Evolutionary conservation across 768 basidiomycete species (phyloP).

Genomic region (Termitomyces sp.): DNA sequence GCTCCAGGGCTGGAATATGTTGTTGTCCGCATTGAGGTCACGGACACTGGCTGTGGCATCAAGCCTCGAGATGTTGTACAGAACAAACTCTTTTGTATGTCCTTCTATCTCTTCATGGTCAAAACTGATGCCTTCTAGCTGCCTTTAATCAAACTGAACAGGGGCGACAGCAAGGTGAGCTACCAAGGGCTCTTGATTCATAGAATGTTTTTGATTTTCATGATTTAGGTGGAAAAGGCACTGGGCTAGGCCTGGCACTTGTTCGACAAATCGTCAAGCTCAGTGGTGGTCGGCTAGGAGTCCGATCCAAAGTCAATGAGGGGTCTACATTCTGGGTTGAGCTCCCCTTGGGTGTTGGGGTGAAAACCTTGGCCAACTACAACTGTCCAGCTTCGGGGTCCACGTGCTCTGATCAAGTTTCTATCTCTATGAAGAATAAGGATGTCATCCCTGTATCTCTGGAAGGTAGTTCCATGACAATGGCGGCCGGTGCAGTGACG

Average conservation of each 20-base stretch:
- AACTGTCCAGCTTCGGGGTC: constrained; percentile 14
- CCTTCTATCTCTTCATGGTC: background rate
- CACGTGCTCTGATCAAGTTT: constrained; percentile 19
- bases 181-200: background rate
- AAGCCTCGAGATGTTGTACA: constrained; percentile 59
- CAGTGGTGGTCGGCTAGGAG: constrained; percentile 70
- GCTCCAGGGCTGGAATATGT: constrained; percentile 51
- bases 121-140: constrained; percentile 32
- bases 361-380: constrained; percentile 36
- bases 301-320: constrained; percentile 56
- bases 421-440: constrained; percentile 16
- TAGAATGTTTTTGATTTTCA: constrained; percentile 8
- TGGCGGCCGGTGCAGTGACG: constrained; percentile 25
- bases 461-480: constrained; percentile 23
- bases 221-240: constrained; percentile 55
- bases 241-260: constrained; percentile 73
- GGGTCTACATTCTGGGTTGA: constrained; percentile 93
- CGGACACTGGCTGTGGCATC: constrained; percentile 65
- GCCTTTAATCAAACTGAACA: constrained; percentile 80
- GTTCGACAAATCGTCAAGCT: constrained; percentile 78
- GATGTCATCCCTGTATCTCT: constrained; percentile 16
- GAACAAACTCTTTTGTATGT: constrained; percentile 68
- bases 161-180: constrained; percentile 60
- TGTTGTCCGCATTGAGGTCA: constrained; percentile 82
- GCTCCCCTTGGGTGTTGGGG: constrained; percentile 73